Evolutionary conservation across 352 stramenopile species (phyloP).

Genomic region (Globisporangium nagaii): DNA sequence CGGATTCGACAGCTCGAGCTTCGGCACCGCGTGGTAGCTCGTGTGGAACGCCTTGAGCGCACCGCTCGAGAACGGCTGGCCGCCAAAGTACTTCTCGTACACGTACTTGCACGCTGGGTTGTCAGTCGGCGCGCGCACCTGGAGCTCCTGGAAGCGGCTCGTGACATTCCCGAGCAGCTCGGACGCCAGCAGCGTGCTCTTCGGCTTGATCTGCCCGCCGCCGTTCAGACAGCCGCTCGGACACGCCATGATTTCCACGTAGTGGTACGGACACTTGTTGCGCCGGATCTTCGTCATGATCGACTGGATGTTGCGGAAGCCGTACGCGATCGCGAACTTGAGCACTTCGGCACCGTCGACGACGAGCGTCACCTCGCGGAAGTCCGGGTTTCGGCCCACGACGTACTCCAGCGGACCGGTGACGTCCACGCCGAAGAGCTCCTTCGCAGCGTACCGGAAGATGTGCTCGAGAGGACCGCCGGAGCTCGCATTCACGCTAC

Average conservation of each 20-base stretch:
- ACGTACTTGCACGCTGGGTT: constrained; percentile 76
- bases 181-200: constrained; percentile 46
- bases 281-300: constrained; percentile 92
- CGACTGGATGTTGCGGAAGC: constrained; percentile 96
- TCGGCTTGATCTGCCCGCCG: constrained; percentile 90
- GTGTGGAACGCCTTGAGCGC: constrained; percentile 67
- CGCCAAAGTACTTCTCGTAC: constrained; percentile 80
- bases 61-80: constrained; percentile 62
- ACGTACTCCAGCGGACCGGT: constrained; percentile 81
- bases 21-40: constrained; percentile 78
- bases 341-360: constrained; percentile 82
- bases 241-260: constrained; percentile 98
- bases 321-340: constrained; percentile 93
- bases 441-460: constrained; percentile 86
- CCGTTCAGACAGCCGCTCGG: constrained; percentile 97
- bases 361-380: constrained; percentile 72
- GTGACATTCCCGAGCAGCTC: constrained; percentile 64
- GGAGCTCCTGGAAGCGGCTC: constrained; percentile 57
- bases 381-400: constrained; percentile 86
- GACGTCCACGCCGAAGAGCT: constrained; percentile 87
- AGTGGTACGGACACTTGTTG: constrained; percentile 91
- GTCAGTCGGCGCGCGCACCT: constrained; percentile 46
- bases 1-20: constrained; percentile 80
- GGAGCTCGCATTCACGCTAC: constrained; percentile 59
- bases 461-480: constrained; percentile 91